Evolutionary conservation across 805 yeast genomes (phyloP), one percentile per base, ranked within the genome.

Genomic region (Maudiozyma serrabonitensis): DNA sequence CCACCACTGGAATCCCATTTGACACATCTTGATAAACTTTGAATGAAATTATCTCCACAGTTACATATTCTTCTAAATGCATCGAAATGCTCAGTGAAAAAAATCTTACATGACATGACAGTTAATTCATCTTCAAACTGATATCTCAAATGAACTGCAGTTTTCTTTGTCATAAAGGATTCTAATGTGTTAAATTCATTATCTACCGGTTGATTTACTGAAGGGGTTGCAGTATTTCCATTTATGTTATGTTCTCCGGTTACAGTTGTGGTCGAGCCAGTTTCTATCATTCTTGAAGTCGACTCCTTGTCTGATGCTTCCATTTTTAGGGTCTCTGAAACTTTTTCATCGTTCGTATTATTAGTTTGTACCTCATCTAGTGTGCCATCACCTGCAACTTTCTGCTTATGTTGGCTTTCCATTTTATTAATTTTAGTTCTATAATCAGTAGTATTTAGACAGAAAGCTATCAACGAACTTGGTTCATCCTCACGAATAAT

Each of bases 1-100:
- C 99, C 99, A 39, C 99, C 99, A 26, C 82, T 79, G 0, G 95
- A 84, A 59, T 91, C 90, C 98, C 98, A 95, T 61, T 89, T 87
- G 13, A 89, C 80, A 69, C 99, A 93, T 52, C 99, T 70, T 5
- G 96, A 82, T 44, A 95, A 75, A 66, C 97, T 89, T 63, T 89
- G 96, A 40, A 93, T 80, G 56, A 83, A 93, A 56, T 76, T 77
- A 5, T 78, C 83, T 50, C 80, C 80, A 49, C 82, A 79, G 0
- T 87, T 89, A 71, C 97, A 91, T 31, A 86, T 82, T 50, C 80
- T 75, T 50, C 99, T 73, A 57, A 93, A 82, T 0, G 98, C 97
- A 62, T 91, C 97, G 69, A 93, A 93, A 62, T 93, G 98, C 59
- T 91, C 98, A 6, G 96, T 86, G 71, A 84, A 93, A 63, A 91